phyloP scores from a whole-genome alignment of 2,329 filamentous ascomycete genomes.

The Albifimbria verrucaria region DNA sequence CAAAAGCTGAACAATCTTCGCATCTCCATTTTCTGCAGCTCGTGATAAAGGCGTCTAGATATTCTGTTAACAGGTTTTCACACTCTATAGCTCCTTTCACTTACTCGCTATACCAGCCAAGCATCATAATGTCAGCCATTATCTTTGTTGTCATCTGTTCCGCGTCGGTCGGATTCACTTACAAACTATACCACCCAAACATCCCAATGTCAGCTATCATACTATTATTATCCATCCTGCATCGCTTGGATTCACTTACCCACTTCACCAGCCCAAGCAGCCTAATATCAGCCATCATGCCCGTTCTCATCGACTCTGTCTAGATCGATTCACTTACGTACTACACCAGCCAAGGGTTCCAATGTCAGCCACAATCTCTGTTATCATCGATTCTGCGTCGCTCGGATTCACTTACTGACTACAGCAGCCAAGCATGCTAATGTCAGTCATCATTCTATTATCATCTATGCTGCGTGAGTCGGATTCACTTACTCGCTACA shows the following conservation, averaged over 20 bases:
- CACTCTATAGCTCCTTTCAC: neutral
- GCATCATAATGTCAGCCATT: no score
- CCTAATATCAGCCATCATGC: no score
- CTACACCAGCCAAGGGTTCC: neutral
- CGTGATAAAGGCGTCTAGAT: neutral
- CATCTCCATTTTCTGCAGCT: neutral
- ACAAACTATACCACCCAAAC: no score
- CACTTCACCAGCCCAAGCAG: no score
- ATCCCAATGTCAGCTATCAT: no score
- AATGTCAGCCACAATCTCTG: neutral
- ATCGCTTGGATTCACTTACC: no score
- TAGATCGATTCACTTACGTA: neutral
- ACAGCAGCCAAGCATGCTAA: neutral
- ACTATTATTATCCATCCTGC: no score
- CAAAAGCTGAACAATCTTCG: neutral
- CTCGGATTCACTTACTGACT: neutral
- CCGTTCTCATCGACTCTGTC: no score
- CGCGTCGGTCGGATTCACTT: no score
- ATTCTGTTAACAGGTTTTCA: neutral
- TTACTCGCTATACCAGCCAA: no score
- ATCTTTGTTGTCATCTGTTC: no score
- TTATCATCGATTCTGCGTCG: neutral
- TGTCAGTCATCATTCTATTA: neutral
- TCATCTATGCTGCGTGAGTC: neutral
- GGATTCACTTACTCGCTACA: neutral